Percentiles rank a stretch among this genome's conserved stretches.
phyloP scores from a whole-genome alignment of 345 rosid genomes.

The Citrus hindsii region DNA sequence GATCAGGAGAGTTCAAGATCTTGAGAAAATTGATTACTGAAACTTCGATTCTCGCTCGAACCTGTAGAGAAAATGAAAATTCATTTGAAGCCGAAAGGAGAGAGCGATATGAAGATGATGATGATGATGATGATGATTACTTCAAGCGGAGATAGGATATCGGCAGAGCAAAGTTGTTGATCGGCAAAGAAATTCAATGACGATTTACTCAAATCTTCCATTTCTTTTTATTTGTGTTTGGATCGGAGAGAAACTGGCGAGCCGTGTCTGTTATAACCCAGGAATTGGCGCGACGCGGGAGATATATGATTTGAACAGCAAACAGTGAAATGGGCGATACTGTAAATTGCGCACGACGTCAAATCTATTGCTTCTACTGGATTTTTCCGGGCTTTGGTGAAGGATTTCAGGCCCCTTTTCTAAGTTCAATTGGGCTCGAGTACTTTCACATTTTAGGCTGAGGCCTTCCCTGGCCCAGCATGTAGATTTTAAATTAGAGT shows the following conservation, averaged over 20 bases:
- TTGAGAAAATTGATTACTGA: constrained; percentile 71
- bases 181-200: constrained; percentile 79
- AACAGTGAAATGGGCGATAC: too few relatives aligned
- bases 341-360: background rate
- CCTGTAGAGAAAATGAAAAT: constrained; percentile 29
- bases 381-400: background rate
- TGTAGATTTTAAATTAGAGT: background rate
- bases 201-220: constrained; percentile 36
- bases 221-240: background rate
- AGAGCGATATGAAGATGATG: background rate
- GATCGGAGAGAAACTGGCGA: background rate
- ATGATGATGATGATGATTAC: constrained; percentile 31
- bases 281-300: constrained; percentile 3
- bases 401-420: background rate
- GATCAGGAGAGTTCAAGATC: constrained; percentile 55
- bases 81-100: background rate
- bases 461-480: background rate
- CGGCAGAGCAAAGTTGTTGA: constrained; percentile 76
- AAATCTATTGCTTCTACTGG: background rate
- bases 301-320: background rate
- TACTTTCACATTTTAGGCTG: background rate
- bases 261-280: background rate
- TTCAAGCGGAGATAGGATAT: constrained; percentile 58
- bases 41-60: constrained; percentile 81
- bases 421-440: background rate